Conservation (phyloP, 345 rosid species). For the Sonneratia caseolaris region DNA sequence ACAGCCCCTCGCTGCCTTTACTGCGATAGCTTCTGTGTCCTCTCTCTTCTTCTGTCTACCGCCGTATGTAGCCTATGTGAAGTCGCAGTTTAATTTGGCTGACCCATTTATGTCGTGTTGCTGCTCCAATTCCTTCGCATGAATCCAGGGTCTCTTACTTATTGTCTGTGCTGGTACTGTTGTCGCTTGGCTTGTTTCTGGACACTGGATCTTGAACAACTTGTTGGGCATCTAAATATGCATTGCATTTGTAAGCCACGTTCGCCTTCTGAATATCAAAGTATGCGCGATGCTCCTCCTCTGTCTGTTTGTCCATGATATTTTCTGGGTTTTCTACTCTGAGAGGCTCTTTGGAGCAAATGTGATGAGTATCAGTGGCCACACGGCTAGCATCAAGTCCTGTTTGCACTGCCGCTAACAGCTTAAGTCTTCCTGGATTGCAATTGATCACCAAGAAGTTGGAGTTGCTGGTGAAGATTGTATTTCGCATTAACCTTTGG, state of each 20-base stretch:
- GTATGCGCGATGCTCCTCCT: constrained; percentile 79
- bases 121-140: constrained; percentile 70
- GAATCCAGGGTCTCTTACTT: constrained; percentile 55
- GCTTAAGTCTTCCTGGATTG: constrained; percentile 91
- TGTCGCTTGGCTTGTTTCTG: constrained; percentile 84
- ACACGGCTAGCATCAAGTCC: constrained; percentile 96
- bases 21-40: constrained; percentile 80
- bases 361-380: constrained; percentile 98
- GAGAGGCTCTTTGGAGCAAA: constrained; percentile 97
- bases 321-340: constrained; percentile 98
- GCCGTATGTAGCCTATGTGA: constrained; percentile 50
- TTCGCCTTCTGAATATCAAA: constrained; percentile 90
- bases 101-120: constrained; percentile 84
- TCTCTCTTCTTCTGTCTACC: constrained; percentile 78
- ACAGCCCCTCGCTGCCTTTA: constrained; percentile 78
- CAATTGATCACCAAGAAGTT: constrained; percentile 88
- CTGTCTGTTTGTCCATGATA: constrained; percentile 85
- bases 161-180: constrained; percentile 45
- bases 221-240: constrained; percentile 89
- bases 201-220: constrained; percentile 94
- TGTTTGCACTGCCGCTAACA: constrained; percentile 83
- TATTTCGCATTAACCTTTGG: constrained; percentile 76
- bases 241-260: constrained; percentile 91
- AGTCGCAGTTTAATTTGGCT: constrained; percentile 55
- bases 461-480: constrained; percentile 88